Conservation (phyloP, 1,139 yeast species). For the Yamadazyma pseudoaaseri region DNA sequence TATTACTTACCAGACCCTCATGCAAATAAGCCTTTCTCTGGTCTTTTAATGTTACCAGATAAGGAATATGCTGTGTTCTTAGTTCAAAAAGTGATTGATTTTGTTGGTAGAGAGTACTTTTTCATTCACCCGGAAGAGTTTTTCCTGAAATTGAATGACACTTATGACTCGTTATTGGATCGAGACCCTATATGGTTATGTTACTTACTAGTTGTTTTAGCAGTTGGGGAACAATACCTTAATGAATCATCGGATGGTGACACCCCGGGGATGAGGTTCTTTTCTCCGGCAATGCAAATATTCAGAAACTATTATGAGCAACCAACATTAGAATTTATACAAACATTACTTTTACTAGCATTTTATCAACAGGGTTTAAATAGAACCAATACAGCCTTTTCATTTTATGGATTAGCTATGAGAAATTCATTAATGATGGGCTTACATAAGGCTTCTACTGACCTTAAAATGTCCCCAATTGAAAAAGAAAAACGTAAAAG, state of each 20-base stretch:
- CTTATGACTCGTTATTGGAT: slow-evolving; percentile 9
- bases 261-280: slow-evolving; percentile 16
- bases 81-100: slow-evolving; percentile 11
- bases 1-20: slow-evolving; percentile 10
- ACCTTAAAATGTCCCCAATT: slow-evolving; percentile 2
- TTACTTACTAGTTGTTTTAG: slow-evolving; percentile 11
- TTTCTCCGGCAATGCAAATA: slow-evolving; percentile 12
- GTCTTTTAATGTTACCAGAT: slow-evolving; percentile 13
- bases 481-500: slow-evolving; percentile 12
- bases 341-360: slow-evolving; percentile 12
- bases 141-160: slow-evolving; percentile 9
- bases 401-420: slow-evolving; percentile 14
- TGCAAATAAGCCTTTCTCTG: slow-evolving; percentile 11
- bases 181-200: slow-evolving; percentile 12
- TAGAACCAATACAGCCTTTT: slow-evolving; percentile 10
- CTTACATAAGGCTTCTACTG: slow-evolving; percentile 7
- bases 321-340: slow-evolving; percentile 11
- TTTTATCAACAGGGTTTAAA: slow-evolving; percentile 15
- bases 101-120: slow-evolving; percentile 13
- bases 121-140: slow-evolving; percentile 10
- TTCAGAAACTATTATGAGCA: slow-evolving; percentile 11
- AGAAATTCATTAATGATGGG: slow-evolving; percentile 13
- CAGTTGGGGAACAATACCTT: slow-evolving; percentile 15
- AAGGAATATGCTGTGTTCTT: slow-evolving; percentile 14
- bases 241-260: slow-evolving; percentile 14